Conservation (phyloP, 2,329 filamentous ascomycete species). For the Penicillium brasilianum region DNA sequence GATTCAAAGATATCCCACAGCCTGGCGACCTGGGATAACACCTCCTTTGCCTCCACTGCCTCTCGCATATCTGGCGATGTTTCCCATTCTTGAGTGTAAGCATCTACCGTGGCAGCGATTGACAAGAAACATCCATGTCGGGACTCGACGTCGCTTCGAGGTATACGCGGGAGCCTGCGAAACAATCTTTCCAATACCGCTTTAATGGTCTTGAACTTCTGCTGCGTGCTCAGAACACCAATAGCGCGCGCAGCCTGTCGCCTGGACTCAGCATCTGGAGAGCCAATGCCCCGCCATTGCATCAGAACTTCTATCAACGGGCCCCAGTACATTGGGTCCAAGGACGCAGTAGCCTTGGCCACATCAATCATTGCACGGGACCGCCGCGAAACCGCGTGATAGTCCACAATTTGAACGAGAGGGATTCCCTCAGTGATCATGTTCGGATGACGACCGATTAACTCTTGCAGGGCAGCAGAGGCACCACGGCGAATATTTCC, state of each 20-base stretch:
- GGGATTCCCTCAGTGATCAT: conserved; percentile 79
- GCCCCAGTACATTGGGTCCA: conserved; percentile 68
- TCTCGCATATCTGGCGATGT: conserved; percentile 25
- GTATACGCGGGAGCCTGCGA: conserved; percentile 43
- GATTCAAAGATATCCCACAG: conserved; percentile 49
- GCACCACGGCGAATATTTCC: conserved; percentile 93
- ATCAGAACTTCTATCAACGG: conserved; percentile 73
- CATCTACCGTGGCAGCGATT: conserved; percentile 45
- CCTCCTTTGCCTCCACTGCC: conserved; percentile 30
- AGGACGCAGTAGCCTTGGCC: conserved; percentile 67
- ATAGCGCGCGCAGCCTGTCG: conserved; percentile 73
- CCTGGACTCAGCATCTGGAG: conserved; percentile 74
- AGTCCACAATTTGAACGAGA: conserved; percentile 89
- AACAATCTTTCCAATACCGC: conserved; percentile 41
- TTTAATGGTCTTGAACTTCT: conserved; percentile 37
- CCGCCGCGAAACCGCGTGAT: conserved; percentile 87
- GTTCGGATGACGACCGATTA: conserved; percentile 90
- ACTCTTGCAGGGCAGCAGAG: conserved; percentile 90
- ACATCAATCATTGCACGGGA: conserved; percentile 81
- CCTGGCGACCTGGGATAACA: conserved; percentile 35
- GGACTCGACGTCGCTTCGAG: conserved; percentile 47
- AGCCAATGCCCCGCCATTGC: conserved; percentile 86
- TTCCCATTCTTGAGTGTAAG: conserved; percentile 33
- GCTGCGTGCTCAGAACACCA: conserved; percentile 54
- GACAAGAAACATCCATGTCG: conserved; percentile 52